Conservation (phyloP, 108 stramenopile species). For the Ochromonas danica region DNA sequence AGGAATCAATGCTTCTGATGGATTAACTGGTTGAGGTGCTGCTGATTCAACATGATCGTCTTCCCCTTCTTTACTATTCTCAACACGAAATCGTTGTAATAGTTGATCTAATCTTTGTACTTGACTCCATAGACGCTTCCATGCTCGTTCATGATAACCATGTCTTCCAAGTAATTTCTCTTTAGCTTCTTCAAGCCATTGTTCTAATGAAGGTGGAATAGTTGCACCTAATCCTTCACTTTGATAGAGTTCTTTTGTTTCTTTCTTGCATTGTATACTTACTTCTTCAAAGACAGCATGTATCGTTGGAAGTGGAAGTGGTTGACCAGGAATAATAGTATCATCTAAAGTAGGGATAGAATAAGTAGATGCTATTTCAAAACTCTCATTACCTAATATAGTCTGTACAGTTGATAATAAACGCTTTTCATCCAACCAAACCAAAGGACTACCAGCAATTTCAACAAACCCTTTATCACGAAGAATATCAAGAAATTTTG, state of each 20-base stretch:
- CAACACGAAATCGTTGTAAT: not conserved
- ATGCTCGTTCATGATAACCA: conserved; percentile 40
- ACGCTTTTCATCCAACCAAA: not conserved
- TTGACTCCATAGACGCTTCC: conserved; percentile 40
- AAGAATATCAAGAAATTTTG: not conserved
- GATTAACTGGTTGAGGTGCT: no score
- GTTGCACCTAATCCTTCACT: conserved; percentile 50
- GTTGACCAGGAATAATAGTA: not conserved
- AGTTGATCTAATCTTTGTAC: conserved; percentile 49
- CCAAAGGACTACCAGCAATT: not conserved
- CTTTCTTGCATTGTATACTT: conserved; percentile 39
- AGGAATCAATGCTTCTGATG: no score
- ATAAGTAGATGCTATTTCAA: not conserved
- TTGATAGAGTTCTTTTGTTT: conserved; percentile 55
- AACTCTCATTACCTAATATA: not conserved
- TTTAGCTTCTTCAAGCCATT: conserved; percentile 49
- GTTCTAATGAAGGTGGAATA: conserved; percentile 49
- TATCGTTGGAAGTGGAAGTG: not conserved
- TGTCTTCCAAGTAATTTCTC: conserved; percentile 45
- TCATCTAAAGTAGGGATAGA: not conserved
- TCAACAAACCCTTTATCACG: no score
- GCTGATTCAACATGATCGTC: not conserved
- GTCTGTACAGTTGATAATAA: not conserved
- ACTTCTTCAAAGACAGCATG: conserved; percentile 20
- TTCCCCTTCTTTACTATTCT: not conserved